Conservation (phyloP, 2,329 filamentous ascomycete genomes). For the Trichoderma aggressivum region DNA sequence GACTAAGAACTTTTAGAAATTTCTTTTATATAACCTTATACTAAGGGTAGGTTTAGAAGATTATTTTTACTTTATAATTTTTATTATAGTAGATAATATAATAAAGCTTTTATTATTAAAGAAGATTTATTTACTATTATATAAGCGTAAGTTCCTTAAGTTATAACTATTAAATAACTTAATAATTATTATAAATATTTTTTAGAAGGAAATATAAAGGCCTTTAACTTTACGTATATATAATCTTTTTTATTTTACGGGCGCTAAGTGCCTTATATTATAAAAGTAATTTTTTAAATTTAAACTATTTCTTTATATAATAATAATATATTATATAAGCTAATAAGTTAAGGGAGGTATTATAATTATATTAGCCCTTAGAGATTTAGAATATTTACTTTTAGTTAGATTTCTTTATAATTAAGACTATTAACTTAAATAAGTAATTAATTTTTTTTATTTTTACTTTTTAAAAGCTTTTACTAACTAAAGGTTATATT, state of each 20-base stretch:
- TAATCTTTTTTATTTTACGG: slow-evolving; percentile 28
- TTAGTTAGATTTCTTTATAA: not conserved
- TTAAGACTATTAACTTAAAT: no score
- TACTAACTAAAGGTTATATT: no score
- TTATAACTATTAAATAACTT: not conserved
- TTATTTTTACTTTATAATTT: not conserved
- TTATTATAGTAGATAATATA: not conserved
- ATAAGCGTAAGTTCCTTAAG: not conserved
- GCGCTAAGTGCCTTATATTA: not conserved
- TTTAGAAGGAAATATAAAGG: not conserved
- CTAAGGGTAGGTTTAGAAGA: not conserved
- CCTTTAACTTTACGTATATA: not conserved
- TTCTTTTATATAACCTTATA: not conserved
- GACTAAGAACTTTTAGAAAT: not conserved
- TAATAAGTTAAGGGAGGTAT: not conserved
- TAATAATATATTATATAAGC: not conserved
- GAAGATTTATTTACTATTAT: not conserved
- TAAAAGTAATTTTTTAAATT: not conserved
- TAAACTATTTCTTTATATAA: not conserved
- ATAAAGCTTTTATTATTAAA: not conserved
- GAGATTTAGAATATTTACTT: not conserved
- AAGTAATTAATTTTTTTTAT: no score
- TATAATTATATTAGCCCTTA: not conserved
- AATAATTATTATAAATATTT: not conserved
- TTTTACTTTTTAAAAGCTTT: no score